phyloP scores from a whole-genome alignment of 768 basidiomycete genomes.

The Leucosporidium creatinivorum region DNA sequence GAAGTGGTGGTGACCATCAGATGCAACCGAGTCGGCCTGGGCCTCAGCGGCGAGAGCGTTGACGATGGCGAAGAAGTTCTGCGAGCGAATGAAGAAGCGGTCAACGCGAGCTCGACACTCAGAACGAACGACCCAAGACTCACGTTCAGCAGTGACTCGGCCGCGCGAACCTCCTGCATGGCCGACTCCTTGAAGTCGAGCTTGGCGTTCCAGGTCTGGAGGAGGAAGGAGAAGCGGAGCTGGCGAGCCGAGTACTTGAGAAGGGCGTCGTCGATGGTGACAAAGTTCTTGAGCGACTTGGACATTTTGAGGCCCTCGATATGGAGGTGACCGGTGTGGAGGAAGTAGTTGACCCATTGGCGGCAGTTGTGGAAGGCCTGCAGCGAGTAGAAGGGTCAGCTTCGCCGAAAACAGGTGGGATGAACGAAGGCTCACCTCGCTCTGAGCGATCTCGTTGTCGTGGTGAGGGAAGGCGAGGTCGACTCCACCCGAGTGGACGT shows the following conservation, averaged over 20 bases:
- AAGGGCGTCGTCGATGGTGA: slow-evolving; percentile 87
- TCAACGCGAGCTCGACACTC: background rate
- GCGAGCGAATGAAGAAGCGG: background rate
- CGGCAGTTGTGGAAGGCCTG: slow-evolving; percentile 88
- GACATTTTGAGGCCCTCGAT: slow-evolving; percentile 99
- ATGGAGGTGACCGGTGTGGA: slow-evolving; percentile 96
- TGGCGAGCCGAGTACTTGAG: slow-evolving; percentile 76
- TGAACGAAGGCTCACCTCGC: slow-evolving; percentile 54
- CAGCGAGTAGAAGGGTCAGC: background rate
- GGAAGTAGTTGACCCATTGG: slow-evolving; percentile 97
- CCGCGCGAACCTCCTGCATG: slow-evolving; percentile 73
- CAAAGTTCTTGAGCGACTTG: slow-evolving; percentile 97
- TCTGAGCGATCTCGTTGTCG: slow-evolving; percentile 96
- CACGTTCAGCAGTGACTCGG: slow-evolving; percentile 81
- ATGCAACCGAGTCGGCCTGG: slow-evolving; percentile 33
- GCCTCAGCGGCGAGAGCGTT: slow-evolving; percentile 68
- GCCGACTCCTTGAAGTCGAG: slow-evolving; percentile 88
- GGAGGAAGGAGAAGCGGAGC: slow-evolving; percentile 80
- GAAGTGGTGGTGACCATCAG: slow-evolving; percentile 45
- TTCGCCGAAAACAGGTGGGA: no score
- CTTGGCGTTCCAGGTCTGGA: slow-evolving; percentile 83
- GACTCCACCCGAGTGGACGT: slow-evolving; percentile 94
- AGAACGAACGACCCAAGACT: slow-evolving; percentile 4
- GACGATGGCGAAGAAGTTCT: slow-evolving; percentile 91
- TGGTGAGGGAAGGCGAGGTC: slow-evolving; percentile 99